phyloP scores from a whole-genome alignment of 169 alveolate genomes.

The Eimeria sp. region DNA sequence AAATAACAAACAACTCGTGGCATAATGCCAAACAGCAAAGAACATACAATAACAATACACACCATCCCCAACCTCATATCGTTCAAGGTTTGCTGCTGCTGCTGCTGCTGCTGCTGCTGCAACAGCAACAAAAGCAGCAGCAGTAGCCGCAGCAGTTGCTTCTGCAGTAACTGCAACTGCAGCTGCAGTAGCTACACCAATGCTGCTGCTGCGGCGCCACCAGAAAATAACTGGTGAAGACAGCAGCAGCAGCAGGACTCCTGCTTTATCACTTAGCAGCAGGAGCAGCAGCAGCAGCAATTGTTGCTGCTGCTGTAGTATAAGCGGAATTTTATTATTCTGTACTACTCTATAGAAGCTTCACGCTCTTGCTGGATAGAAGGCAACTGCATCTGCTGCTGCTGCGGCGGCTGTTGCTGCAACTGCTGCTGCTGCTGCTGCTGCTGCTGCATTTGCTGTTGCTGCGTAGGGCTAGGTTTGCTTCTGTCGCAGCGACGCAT shows the following conservation, averaged over 20 bases:
- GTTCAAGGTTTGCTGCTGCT: neutral
- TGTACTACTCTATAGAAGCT: neutral
- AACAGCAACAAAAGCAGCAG: neutral
- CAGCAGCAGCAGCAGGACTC: slow-evolving; percentile 11
- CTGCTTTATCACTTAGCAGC: neutral
- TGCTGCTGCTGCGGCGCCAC: slow-evolving; percentile 36
- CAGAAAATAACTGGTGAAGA: neutral
- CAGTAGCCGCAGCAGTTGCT: too few relatives aligned
- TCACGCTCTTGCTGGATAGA: neutral
- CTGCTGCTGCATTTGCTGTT: slow-evolving; percentile 28
- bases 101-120: slow-evolving; percentile 34
- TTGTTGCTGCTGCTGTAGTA: slow-evolving; percentile 12
- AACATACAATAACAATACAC: neutral
- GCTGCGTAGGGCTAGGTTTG: neutral
- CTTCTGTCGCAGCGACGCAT: slow-evolving; percentile 54
- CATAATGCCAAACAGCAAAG: neutral
- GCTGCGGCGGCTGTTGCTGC: slow-evolving; percentile 65
- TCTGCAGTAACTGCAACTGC: neutral
- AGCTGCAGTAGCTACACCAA: neutral
- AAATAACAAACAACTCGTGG: slow-evolving; percentile 3
- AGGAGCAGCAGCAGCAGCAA: slow-evolving; percentile 21
- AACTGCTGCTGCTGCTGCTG: slow-evolving; percentile 65
- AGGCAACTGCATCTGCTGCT: slow-evolving; percentile 13
- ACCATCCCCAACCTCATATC: neutral
- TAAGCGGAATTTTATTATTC: neutral